Percentiles rank a stretch among this genome's conserved stretches.
Conservation (phyloP, 306 rosid genomes). For the barrel medic (Medicago truncatula) region MtrunA17r5.0-ANR NC_053049.1:35603501-35604000, state of each 20-base stretch:
- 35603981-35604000: slow-evolving; percentile 48
- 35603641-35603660: slow-evolving; percentile 66
- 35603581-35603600: slow-evolving; percentile 73
- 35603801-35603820: too few species aligned
- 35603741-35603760: slow-evolving; percentile 36
- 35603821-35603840: too few species aligned
- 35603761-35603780: slow-evolving; percentile 31
- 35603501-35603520: slow-evolving; percentile 70
- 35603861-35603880: too few species aligned
- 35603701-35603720: slow-evolving; percentile 51
- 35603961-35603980: slow-evolving; percentile 46
- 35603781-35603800: too few species aligned
- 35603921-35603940: too few species aligned
- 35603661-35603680: slow-evolving; percentile 52
- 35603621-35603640: slow-evolving; percentile 71
- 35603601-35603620: slow-evolving; percentile 58
- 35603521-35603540: slow-evolving; percentile 89
- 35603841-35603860: too few species aligned
- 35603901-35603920: too few species aligned
- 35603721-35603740: slow-evolving; percentile 64
- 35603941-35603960: too few species aligned
- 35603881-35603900: too few species aligned
- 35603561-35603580: slow-evolving; percentile 79
- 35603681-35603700: slow-evolving; percentile 69
- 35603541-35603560: slow-evolving; percentile 79